Base-by-base conservation (phyloP, 2,329 filamentous ascomycete species). In the Didymella lethalis region DNA sequence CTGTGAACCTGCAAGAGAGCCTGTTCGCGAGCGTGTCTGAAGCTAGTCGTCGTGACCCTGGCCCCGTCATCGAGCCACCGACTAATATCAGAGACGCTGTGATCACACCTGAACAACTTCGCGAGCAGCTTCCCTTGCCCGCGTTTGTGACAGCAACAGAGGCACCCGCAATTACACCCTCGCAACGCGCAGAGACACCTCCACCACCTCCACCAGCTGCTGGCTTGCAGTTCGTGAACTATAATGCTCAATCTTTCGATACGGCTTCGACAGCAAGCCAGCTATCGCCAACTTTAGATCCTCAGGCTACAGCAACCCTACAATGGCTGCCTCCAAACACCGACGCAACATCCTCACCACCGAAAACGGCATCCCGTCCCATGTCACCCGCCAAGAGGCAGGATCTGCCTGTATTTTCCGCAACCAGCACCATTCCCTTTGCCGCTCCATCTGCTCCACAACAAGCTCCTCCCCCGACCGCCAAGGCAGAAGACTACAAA, bases 321-420 rank as follows among this genome's bases (percentile, higher is more conserved):
- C 74, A 75, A 41, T 77, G 75, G 76, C 43, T 75, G 23, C 64
- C 69, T 43, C 63, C 76, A 58, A 64, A 77, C 66, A 60, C 65
- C 14, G 58, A 66, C n/a, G 55, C 63, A 8, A 51, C 54, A 18
- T 50, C 60, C 41, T 36, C 48, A 25, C 54, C 57, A 31, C 45
- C 47, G 8, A 48, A 60, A 36, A 50, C 26, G n/a, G 53, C 28
- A 23, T 43, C 61, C 16, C 64, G 50, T n/a, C 65, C 65, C 41
- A 59, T 70, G 63, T 72, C 75, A 40, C 68, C 73, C 2, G 59
- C 73, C 12, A 69, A 70, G 43, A 79, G 75, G 58, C 71, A 78
- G 18, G 79, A 79, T 23, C 70, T 85, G 28, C 83, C 84, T 2
- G 74, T 82, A 0, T 84, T 85, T 58, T 81, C 80, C 18, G 77